These are phyloP conservation scores for Tricholoma sp. DNA, from an alignment of 768 basidiomycete genomes.

Conservation along the genomic window DNA sequence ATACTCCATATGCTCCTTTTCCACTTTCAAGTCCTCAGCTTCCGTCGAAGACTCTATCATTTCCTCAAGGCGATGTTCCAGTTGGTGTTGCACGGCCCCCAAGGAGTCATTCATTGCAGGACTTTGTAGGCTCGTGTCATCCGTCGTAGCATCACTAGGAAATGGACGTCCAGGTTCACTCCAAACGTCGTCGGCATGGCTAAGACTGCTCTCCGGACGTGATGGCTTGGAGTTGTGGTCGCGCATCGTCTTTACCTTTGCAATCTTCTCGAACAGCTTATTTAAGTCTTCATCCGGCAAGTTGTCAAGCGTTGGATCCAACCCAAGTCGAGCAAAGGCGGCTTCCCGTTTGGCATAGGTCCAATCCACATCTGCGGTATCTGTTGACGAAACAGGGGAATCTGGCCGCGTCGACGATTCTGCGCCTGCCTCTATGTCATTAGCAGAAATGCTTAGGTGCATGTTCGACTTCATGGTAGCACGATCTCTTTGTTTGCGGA, in stretches of 20 bases:
- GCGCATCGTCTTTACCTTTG: slow-evolving; percentile 84
- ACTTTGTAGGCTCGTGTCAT: slow-evolving; percentile 78
- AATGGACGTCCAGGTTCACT: slow-evolving; percentile 81
- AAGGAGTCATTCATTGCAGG: slow-evolving; percentile 64
- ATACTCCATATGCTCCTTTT: slow-evolving; percentile 91
- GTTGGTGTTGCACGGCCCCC: slow-evolving; percentile 67
- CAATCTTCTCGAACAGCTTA: slow-evolving; percentile 91
- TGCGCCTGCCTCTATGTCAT: slow-evolving; percentile 56
- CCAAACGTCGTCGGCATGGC: slow-evolving; percentile 84
- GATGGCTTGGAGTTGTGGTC: slow-evolving; percentile 66
- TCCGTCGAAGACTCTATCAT: slow-evolving; percentile 49
- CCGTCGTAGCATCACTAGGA: slow-evolving; percentile 74
- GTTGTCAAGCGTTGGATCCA: slow-evolving; percentile 87
- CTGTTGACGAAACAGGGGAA: slow-evolving; percentile 66
- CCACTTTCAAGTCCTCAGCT: slow-evolving; percentile 81
- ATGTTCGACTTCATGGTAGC: slow-evolving; percentile 68
- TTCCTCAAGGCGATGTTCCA: slow-evolving; percentile 69
- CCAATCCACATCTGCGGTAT: slow-evolving; percentile 87
- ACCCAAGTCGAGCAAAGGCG: slow-evolving; percentile 77
- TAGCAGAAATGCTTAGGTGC: slow-evolving; percentile 58
- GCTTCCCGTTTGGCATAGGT: slow-evolving; percentile 95
- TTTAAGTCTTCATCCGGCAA: slow-evolving; percentile 93
- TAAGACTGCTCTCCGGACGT: slow-evolving; percentile 87
- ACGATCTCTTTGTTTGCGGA: slow-evolving; percentile 85
- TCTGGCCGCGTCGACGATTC: slow-evolving; percentile 67